A percentile compares a stretch with the other conserved stretches of the same genome.
Conservation (phyloP, 345 rosid species). For the Citropsis articulata region DNA sequence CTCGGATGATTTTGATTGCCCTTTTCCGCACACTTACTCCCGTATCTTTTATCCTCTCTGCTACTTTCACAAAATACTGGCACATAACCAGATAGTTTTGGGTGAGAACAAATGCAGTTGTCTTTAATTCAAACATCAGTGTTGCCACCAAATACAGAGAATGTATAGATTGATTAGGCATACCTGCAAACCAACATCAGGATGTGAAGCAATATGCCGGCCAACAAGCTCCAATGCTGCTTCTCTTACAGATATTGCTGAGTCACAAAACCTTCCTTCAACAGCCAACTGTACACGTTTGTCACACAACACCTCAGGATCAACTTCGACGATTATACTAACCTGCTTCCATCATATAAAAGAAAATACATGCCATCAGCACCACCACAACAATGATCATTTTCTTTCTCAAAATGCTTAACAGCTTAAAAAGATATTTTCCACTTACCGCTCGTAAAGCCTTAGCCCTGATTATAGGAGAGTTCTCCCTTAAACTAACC, state of each 20-base stretch:
- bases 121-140: neutral
- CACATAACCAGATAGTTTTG: conserved; percentile 15
- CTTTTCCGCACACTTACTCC: conserved; percentile 98
- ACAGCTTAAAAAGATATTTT: conserved; percentile 5
- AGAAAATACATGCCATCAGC: conserved; percentile 3
- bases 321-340: conserved; percentile 94
- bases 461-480: conserved; percentile 94
- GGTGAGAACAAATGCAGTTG: neutral
- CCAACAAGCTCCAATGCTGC: conserved; percentile 99
- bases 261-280: conserved; percentile 99
- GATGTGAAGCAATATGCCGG: conserved; percentile 96
- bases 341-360: conserved; percentile 59
- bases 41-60: conserved; percentile 97
- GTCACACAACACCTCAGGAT: conserved; percentile 94
- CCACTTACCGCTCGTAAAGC: conserved; percentile 89
- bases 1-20: conserved; percentile 92
- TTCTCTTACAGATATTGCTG: conserved; percentile 97
- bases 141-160: conserved; percentile 9
- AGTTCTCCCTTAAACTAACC: conserved; percentile 97
- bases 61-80: conserved; percentile 98
- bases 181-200: conserved; percentile 95
- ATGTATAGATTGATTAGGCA: conserved; percentile 12
- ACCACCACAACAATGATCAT: conserved; percentile 14
- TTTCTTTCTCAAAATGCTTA: neutral
- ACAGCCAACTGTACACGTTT: conserved; percentile 94